phyloP scores from a whole-genome alignment of 257 asterid genomes.

The Eucommia ulmoides region DNA sequence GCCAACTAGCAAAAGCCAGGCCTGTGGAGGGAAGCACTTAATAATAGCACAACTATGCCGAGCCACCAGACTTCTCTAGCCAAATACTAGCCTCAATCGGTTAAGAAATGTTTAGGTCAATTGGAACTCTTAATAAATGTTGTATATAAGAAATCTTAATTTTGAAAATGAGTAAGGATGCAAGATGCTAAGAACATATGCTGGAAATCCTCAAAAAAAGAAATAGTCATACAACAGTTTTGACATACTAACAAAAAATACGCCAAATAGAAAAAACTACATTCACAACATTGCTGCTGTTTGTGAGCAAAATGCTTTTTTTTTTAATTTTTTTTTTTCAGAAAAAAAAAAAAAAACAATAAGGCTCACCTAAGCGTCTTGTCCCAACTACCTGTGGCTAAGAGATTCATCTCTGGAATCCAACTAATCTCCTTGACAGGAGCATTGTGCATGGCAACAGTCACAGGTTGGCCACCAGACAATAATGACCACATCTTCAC shows the following conservation, averaged over 20 bases:
- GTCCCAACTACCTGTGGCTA: slow-evolving; percentile 91
- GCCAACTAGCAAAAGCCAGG: background rate
- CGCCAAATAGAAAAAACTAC: background rate
- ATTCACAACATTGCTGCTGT: background rate
- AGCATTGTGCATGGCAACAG: slow-evolving; percentile 91
- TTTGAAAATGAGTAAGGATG: no score
- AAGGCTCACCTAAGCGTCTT: slow-evolving; percentile 70
- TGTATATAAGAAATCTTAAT: no score
- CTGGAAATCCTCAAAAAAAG: background rate
- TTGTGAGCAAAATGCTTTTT: no score
- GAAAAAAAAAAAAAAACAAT: background rate
- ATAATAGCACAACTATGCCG: no score
- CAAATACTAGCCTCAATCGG: no score
- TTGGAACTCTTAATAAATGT: no score
- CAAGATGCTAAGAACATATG: no score
- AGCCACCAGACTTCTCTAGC: no score
- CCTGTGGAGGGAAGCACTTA: no score
- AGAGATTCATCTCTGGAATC: slow-evolving; percentile 83
- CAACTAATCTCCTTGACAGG: slow-evolving; percentile 91
- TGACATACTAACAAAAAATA: background rate
- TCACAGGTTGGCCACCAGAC: slow-evolving; percentile 68
- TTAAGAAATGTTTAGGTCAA: no score
- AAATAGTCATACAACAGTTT: background rate
- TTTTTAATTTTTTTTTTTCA: no score
- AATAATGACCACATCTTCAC: slow-evolving; percentile 94